Evolutionary conservation across 2,329 filamentous ascomycete genomes (phyloP).

Genomic region (Pseudonectria buxi): DNA sequence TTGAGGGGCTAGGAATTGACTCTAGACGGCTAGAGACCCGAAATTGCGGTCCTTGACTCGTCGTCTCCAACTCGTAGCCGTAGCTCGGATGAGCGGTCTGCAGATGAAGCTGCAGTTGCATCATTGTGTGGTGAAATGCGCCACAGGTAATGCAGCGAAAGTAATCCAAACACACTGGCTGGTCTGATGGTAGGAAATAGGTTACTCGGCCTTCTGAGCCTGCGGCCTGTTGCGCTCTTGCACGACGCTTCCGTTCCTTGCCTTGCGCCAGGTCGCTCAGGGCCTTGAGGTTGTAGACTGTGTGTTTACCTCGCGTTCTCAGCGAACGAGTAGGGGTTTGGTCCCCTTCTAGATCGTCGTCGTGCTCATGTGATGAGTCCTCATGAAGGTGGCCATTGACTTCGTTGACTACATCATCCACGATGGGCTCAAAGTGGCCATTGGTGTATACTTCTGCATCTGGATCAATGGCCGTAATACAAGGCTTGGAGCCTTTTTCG

Average conservation of each 20-base stretch:
- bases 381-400: conserved; percentile 16
- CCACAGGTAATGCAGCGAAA: conserved; percentile 48
- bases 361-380: conserved; percentile 32
- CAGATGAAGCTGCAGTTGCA: conserved; percentile 44
- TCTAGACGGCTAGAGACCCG: conserved; percentile 30
- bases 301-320: conserved; percentile 40
- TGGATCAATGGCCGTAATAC: conserved; percentile 36
- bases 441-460: conserved; percentile 21
- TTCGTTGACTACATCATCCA: conserved; percentile 11
- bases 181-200: conserved; percentile 38
- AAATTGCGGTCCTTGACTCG: conserved; percentile 33
- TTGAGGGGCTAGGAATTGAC: conserved; percentile 23
- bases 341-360: conserved; percentile 40
- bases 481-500: conserved; percentile 37
- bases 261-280: conserved; percentile 52
- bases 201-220: conserved; percentile 37
- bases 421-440: conserved; percentile 15
- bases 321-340: conserved; percentile 46
- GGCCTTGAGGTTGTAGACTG: conserved; percentile 53
- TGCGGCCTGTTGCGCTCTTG: conserved; percentile 18
- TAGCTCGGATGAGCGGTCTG: conserved; percentile 38
- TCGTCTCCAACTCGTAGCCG: conserved; percentile 32
- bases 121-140: conserved; percentile 38
- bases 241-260: conserved; percentile 38
- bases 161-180: conserved; percentile 39